These are phyloP conservation scores for Syzygium aqueum DNA, from an alignment of 345 rosid species.

Conservation along the genomic window DNA sequence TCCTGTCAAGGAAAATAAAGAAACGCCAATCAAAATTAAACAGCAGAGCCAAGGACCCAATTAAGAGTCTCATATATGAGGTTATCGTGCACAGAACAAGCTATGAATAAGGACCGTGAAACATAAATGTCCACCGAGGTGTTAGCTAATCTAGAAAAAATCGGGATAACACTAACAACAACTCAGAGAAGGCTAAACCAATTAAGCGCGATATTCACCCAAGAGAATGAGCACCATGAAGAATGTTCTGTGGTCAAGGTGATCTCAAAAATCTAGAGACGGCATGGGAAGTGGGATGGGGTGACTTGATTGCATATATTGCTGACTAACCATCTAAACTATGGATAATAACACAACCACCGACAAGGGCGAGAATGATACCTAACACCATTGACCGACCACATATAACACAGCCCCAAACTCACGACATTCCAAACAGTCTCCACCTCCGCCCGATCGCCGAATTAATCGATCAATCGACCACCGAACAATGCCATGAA, in stretches of 20 bases:
- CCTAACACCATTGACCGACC: background rate
- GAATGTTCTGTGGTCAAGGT: background rate
- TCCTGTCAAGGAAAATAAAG: conserved; percentile 30
- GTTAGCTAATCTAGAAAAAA: background rate
- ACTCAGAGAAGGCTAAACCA: background rate
- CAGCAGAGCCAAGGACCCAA: background rate
- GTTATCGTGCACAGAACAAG: background rate
- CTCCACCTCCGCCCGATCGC: background rate
- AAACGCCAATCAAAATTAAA: background rate
- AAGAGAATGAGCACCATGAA: background rate
- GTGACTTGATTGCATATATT: background rate
- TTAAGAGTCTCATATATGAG: background rate
- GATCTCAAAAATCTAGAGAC: background rate
- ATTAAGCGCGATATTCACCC: background rate
- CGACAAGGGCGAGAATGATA: background rate
- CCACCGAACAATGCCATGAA: background rate
- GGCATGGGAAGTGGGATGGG: background rate
- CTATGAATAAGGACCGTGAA: background rate
- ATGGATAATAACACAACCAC: background rate
- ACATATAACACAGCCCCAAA: background rate
- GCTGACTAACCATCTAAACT: background rate
- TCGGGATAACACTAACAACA: background rate
- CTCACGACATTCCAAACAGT: background rate
- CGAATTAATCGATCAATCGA: background rate
- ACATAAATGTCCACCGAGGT: background rate